phyloP scores from a whole-genome alignment of 805 yeast genomes.

The Starmerella apicola region DNA sequence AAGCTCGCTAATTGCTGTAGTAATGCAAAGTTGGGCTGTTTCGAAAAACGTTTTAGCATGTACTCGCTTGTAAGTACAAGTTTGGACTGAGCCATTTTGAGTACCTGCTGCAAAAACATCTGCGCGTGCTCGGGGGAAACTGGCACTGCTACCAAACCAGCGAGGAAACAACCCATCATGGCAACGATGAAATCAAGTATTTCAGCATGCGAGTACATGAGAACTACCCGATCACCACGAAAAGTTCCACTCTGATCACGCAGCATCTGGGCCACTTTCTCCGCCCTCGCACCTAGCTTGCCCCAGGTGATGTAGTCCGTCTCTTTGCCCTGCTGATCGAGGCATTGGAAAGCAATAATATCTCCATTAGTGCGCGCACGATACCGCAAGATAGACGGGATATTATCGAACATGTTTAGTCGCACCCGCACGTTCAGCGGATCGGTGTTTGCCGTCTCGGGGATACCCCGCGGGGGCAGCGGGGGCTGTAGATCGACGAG shows the following conservation, averaged over 20 bases:
- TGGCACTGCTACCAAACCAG: conserved; percentile 92
- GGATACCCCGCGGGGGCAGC: conserved; percentile 23
- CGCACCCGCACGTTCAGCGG: conserved; percentile 27
- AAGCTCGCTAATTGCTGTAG: conserved; percentile 31
- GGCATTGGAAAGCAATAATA: conserved; percentile 56
- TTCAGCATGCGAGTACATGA: conserved; percentile 74
- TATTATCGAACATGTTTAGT: conserved; percentile 38
- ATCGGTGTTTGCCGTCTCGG: conserved; percentile 26
- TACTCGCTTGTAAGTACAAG: conserved; percentile 70
- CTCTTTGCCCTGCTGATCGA: conserved; percentile 78
- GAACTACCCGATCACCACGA: conserved; percentile 70
- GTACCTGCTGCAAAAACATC: conserved; percentile 30
- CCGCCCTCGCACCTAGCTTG: conserved; percentile 67
- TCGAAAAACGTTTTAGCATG: conserved; percentile 63
- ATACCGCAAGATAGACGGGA: conserved; percentile 60
- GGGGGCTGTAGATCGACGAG: conserved; percentile 19
- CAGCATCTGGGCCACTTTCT: conserved; percentile 76
- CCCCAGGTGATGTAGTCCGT: conserved; percentile 74
- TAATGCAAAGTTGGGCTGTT: conserved; percentile 19
- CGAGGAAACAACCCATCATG: conserved; percentile 78
- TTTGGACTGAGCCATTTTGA: conserved; percentile 58
- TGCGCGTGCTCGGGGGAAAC: conserved; percentile 48
- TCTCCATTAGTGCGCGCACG: conserved; percentile 55
- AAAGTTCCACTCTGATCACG: conserved; percentile 59
- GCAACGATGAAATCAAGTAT: conserved; percentile 78